Conservation (phyloP, 176 grass and related monocot genomes). For the Puccinellia tenuiflora region DNA sequence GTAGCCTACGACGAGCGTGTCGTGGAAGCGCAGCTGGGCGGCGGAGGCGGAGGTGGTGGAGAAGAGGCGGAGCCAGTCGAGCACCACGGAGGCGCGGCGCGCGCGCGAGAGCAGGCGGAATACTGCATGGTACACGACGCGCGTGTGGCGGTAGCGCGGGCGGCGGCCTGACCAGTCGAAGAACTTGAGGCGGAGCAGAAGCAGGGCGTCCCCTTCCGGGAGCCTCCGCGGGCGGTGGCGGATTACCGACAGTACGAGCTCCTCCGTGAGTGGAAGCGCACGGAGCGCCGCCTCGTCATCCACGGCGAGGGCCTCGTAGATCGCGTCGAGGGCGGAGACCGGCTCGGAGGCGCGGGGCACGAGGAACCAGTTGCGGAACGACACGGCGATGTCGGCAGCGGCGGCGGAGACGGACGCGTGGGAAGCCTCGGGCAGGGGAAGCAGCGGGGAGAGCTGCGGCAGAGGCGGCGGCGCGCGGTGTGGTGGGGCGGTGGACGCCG, state of each 20-base stretch:
- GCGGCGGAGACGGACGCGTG: not conserved
- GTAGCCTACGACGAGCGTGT: constrained; percentile 79
- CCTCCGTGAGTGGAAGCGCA: constrained; percentile 46
- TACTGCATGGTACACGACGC: constrained; percentile 52
- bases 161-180: constrained; percentile 82
- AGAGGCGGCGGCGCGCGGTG: not conserved
- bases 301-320: constrained; percentile 60
- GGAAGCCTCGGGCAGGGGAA: not conserved
- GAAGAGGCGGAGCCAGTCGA: constrained; percentile 90
- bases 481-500: constrained; percentile 10
- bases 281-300: constrained; percentile 45
- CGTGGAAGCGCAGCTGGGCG: constrained; percentile 52
- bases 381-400: constrained; percentile 34
- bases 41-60: constrained; percentile 9
- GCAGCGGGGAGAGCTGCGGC: constrained; percentile 23
- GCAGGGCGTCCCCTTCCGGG: constrained; percentile 22
- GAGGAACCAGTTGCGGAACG: constrained; percentile 72
- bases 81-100: constrained; percentile 41
- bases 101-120: constrained; percentile 53
- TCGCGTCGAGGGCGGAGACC: constrained; percentile 42
- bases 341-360: not conserved
- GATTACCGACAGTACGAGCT: constrained; percentile 53
- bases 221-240: constrained; percentile 34
- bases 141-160: constrained; percentile 55
- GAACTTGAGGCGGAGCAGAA: constrained; percentile 74